Percentiles rank a stretch among this genome's conserved stretches.
Evolutionary conservation across 352 stramenopile species (phyloP).

Genomic region (Globisporangium lucens): DNA sequence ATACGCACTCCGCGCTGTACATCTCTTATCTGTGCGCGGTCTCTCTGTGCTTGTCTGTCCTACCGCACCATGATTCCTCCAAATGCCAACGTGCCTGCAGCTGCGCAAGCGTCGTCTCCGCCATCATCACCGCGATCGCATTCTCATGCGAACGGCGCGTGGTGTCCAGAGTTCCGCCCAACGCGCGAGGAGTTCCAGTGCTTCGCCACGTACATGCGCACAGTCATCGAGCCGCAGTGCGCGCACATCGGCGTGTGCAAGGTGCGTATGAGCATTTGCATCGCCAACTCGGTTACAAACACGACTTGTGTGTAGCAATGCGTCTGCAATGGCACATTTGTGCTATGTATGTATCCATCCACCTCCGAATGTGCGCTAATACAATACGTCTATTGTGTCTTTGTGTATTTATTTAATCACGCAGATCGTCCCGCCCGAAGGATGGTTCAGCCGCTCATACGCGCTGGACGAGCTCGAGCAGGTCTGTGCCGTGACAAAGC

Average conservation of each 20-base stretch:
- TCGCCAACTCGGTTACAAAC: neutral
- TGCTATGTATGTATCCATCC: neutral
- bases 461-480: conserved; percentile 46
- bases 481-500: conserved; percentile 37
- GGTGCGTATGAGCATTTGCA: conserved; percentile 29
- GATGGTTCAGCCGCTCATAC: conserved; percentile 77
- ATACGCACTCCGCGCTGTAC: neutral
- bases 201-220: conserved; percentile 84
- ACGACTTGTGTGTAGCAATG: neutral
- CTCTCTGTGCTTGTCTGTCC: neutral
- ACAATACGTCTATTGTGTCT: neutral
- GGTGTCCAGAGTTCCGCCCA: conserved; percentile 86
- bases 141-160: conserved; percentile 30
- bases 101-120: conserved; percentile 3
- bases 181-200: conserved; percentile 80
- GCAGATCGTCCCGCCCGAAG: conserved; percentile 64
- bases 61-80: neutral
- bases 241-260: conserved; percentile 87
- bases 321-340: neutral
- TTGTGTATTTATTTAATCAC: neutral
- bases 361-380: neutral
- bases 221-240: conserved; percentile 77
- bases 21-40: neutral
- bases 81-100: neutral
- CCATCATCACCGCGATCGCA: conserved; percentile 17